Evolutionary conservation across 2,329 filamentous ascomycete genomes (phyloP), one percentile per base, ranked within the genome.

Genomic region (Neofusicoccum laricinum): DNA sequence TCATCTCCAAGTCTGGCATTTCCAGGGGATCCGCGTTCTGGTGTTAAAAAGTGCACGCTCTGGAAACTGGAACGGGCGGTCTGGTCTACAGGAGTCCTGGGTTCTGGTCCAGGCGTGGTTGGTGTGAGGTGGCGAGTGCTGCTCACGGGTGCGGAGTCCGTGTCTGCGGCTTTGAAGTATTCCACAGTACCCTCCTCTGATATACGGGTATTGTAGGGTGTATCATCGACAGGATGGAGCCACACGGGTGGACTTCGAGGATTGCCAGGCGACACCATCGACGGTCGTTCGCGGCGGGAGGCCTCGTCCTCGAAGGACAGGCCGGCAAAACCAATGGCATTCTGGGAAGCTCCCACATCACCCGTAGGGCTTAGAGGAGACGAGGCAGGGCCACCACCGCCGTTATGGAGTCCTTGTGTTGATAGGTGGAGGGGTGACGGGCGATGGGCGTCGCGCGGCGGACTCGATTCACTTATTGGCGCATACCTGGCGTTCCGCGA

Each of bases 141-240:
- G 1, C 87, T 90, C 73, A 88, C 75, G 14, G 82, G 85, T 73
- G 86, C 76, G 72, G 86, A 83, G 80, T 89, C 78, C 74, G 86
- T 81, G 67, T 86, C 82, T 46, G 80, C 76, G 36, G 82, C 80
- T 4, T 85, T 81, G 66, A 84, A 84, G 71, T 85, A 87, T 63
- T 80, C 81, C 64, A 85, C 71, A 67, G 87, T 87, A 67, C 81
- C 65, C 76, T 67, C 55, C 71, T 68, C 82, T 79, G 36, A 38
- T n/a, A 64, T 57, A 15, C 62, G 62, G 41, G 7, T 48, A 7
- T 67, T 62, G 65, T 77, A 76, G 1, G 71, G 71, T 36, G 74
- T 71, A 49, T 61, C 68, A 17, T 64, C 65, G 62, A 70, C 68
- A 3, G 67, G 71, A 41, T 65, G 61, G 8, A 55, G 36, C 25